Base-by-base conservation (phyloP, 2,329 filamentous ascomycete genomes). In the Nigrograna mackinnonii region DNA sequence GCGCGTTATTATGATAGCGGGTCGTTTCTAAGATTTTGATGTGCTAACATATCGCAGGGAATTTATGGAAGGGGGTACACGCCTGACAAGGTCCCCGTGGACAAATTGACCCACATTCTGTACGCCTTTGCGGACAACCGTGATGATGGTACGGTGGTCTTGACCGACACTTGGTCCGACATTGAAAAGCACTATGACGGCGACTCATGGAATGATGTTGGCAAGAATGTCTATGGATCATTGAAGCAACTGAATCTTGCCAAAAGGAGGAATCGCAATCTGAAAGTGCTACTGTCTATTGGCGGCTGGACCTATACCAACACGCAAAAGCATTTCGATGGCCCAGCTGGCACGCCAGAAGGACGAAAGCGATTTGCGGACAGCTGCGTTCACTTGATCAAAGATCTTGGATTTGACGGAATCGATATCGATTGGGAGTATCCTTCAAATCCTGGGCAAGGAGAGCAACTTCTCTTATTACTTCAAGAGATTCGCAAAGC, bases 61-160 rank as follows among this genome's bases (percentile, higher is more conserved):
- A 92, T 95, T 55, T 96, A 96, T 68, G 89, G 77, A 28, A 84
- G 91, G 41, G 86, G 92, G 58, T 87, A 94, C 64, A 80, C 84
- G n/a, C 91, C 91, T 0, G 87, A 95, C 62, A 84, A 95, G 62
- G 79, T 97, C 5, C 88, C 89, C 0, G 83, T 79, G 3, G 81
- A 91, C 41, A 86, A 89, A 42, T 80, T 96, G 31, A 97, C 91
- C 0, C 92, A 97, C 62, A 72, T 97, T 4, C 82, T 96, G 13
- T 96, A 96, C 58, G 79, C 91, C 13, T 97, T 97, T 70, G 92
- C 89, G 61, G 95, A 96, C 64, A 82, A 96, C 44, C 80, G 82
- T 3, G 88, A 92, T 3, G 83, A 79, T 22, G 92, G 92, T 37
- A 89, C 95, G 69, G 90, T 69, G 32, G 46, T 57, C 34, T 39